These are phyloP conservation scores for Zychaea mexicana DNA, from an alignment of 371 early-diverging fungal genomes.

Conservation along the genomic window DNA sequence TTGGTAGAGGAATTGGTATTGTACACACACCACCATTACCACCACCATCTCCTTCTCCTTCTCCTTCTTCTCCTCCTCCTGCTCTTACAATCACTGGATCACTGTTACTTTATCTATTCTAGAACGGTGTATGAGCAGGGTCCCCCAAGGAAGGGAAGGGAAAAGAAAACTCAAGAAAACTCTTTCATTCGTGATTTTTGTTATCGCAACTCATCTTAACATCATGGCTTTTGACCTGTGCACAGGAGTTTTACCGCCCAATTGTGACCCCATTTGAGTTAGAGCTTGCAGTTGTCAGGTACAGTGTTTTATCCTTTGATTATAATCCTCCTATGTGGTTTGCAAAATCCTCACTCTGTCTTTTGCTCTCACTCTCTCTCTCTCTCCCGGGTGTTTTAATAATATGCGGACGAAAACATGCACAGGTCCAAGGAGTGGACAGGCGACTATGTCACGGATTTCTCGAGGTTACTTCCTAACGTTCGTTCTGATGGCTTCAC, in stretches of 20 bases:
- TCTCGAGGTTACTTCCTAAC: conserved; percentile 61
- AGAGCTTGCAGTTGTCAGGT: conserved; percentile 73
- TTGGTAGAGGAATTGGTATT: conserved; percentile 1
- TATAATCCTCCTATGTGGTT: conserved; percentile 15
- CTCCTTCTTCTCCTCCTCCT: no score
- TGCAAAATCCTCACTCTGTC: no score
- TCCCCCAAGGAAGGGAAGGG: no score
- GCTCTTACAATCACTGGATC: no score
- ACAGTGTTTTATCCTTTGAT: conserved; percentile 7
- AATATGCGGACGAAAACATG: conserved; percentile 15
- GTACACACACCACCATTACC: no score
- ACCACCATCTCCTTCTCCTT: no score
- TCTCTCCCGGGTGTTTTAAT: not conserved
- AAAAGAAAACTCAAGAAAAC: no score
- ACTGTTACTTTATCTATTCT: no score
- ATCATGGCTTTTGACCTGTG: conserved; percentile 12
- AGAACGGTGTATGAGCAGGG: no score
- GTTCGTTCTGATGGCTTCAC: conserved; percentile 41
- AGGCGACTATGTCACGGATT: conserved; percentile 76
- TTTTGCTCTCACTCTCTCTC: no score
- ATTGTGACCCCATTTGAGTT: conserved; percentile 94
- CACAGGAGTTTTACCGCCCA: conserved; percentile 84
- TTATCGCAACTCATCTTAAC: no score
- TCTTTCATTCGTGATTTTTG: no score
- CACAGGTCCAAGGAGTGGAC: conserved; percentile 69